These are phyloP conservation scores for Triticum urartu DNA, from an alignment of 176 grass and related monocot species.

Conservation along the genomic window DNA sequence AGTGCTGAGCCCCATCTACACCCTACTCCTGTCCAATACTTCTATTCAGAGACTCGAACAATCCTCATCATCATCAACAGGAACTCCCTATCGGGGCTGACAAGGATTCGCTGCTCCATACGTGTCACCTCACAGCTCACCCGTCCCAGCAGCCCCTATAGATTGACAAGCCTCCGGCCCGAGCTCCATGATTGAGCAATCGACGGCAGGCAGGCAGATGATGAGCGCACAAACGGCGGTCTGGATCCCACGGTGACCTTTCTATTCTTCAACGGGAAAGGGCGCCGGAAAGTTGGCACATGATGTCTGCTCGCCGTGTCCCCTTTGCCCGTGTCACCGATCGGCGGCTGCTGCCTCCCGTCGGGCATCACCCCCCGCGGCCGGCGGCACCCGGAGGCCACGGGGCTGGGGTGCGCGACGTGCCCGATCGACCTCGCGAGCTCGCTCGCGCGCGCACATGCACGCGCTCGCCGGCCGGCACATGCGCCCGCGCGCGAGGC, in stretches of 20 bases:
- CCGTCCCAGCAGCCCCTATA: not conserved
- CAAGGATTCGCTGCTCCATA: not conserved
- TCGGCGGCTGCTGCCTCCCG: not conserved
- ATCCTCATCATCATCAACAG: not conserved
- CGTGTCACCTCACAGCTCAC: not conserved
- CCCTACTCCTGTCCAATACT: too few species aligned
- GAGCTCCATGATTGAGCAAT: not conserved
- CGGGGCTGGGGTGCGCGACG: not conserved
- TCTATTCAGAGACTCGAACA: not conserved
- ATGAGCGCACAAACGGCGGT: not conserved
- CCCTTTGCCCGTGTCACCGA: not conserved
- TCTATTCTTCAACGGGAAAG: conserved; percentile 11
- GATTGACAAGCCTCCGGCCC: not conserved
- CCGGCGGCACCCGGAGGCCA: not conserved
- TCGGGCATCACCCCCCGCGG: not conserved
- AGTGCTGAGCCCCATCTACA: not conserved
- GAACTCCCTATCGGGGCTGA: not conserved
- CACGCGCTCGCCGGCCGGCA: not conserved
- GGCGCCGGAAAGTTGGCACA: conserved; percentile 5
- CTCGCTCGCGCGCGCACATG: not conserved
- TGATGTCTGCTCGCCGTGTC: conserved; percentile 3
- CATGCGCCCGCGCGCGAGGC: not conserved
- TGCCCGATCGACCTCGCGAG: too few species aligned
- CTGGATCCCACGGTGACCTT: not conserved
- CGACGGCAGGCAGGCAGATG: not conserved